These are phyloP conservation scores for Saccharum hybrid DNA, from an alignment of 202 grass and related monocot genomes.

Conservation along the genomic window DNA sequence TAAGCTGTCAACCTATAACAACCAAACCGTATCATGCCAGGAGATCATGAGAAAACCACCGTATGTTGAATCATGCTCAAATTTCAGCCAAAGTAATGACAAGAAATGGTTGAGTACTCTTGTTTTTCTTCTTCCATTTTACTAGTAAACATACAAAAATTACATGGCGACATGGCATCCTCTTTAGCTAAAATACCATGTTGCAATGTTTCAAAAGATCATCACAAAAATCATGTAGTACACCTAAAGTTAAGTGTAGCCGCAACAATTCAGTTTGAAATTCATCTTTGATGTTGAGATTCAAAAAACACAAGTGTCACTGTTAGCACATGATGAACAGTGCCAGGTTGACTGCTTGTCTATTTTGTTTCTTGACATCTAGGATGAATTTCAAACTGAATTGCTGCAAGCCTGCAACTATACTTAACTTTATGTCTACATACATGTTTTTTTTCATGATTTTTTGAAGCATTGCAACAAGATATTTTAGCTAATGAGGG, in stretches of 20 bases:
- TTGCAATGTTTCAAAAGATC: not conserved
- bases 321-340: not conserved
- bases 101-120: too few species aligned
- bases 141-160: conserved; percentile 1
- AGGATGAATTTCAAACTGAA: not conserved
- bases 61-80: not conserved
- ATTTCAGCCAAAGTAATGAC: conserved; percentile 16
- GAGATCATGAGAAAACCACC: conserved; percentile 21
- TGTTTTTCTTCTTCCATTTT: conserved; percentile 16
- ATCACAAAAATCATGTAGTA: not conserved
- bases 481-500: not conserved
- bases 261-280: not conserved
- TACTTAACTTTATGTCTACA: not conserved
- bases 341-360: not conserved
- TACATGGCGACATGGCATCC: not conserved
- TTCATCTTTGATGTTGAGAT: not conserved
- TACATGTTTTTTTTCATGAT: not conserved
- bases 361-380: not conserved
- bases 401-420: not conserved
- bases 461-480: not conserved
- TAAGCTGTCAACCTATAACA: conserved; percentile 80
- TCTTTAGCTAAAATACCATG: conserved; percentile 1
- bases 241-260: not conserved
- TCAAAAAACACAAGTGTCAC: not conserved
- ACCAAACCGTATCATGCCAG: conserved; percentile 41